phyloP scores from a whole-genome alignment of 768 basidiomycete genomes.

The Russula sp. region DNA sequence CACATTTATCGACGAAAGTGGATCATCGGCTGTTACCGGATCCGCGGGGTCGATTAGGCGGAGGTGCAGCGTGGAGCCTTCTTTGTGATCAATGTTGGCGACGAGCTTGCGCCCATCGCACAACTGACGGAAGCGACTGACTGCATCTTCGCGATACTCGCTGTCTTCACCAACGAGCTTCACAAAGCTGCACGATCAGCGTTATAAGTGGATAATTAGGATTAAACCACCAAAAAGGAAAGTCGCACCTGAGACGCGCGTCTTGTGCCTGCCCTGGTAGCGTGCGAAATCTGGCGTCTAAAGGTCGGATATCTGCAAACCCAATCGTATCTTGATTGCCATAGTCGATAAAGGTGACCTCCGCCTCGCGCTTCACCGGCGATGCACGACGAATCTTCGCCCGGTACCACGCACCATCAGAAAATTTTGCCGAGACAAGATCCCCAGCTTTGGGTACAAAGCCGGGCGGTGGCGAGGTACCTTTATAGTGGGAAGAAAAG shows the following conservation, averaged over 20 bases:
- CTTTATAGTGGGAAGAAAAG: conserved; percentile 80
- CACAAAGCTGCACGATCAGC: conserved; percentile 55
- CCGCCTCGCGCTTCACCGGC: conserved; percentile 85
- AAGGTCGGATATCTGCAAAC: conserved; percentile 78
- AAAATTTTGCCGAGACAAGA: conserved; percentile 90
- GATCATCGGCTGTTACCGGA: conserved; percentile 57
- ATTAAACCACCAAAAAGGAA: background rate
- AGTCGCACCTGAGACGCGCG: conserved; percentile 72
- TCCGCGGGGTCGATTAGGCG: conserved; percentile 88
- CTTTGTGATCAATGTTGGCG: conserved; percentile 88
- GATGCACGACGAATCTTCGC: conserved; percentile 86
- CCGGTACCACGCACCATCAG: conserved; percentile 92
- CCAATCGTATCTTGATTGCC: conserved; percentile 88
- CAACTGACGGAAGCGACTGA: conserved; percentile 77
- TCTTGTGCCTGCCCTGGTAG: conserved; percentile 93
- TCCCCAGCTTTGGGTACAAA: conserved; percentile 83
- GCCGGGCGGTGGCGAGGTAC: conserved; percentile 50
- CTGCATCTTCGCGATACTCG: conserved; percentile 81
- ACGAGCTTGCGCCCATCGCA: conserved; percentile 94
- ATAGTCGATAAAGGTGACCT: conserved; percentile 92
- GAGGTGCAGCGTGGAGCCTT: conserved; percentile 72
- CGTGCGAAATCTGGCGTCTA: conserved; percentile 84
- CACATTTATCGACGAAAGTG: conserved; percentile 76
- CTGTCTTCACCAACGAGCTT: conserved; percentile 72
- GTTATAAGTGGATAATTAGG: background rate